Evolutionary conservation across 371 early-diverging fungal genomes (phyloP).

Genomic region (Haplosporangium sp.): DNA sequence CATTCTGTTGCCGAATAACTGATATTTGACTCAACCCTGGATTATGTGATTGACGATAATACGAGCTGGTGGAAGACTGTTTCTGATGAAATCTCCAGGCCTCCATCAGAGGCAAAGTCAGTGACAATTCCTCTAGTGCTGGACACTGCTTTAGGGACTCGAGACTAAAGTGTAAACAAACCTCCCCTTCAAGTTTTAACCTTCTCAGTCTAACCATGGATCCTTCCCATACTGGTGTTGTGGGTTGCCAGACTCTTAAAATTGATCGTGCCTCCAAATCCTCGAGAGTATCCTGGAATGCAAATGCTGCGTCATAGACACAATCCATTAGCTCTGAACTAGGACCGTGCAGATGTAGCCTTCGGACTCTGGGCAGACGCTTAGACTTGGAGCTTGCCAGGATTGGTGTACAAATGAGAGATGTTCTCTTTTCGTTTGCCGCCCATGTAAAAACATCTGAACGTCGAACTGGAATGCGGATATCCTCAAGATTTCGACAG

Average conservation of each 20-base stretch:
- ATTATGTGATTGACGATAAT: neutral
- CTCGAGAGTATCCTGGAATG: slow-evolving; percentile 40
- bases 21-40: slow-evolving; percentile 20
- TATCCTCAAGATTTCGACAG: slow-evolving; percentile 27
- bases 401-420: slow-evolving; percentile 44
- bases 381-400: slow-evolving; percentile 28
- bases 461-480: slow-evolving; percentile 34
- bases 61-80: neutral
- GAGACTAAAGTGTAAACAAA: slow-evolving; percentile 37
- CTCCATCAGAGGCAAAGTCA: slow-evolving; percentile 7
- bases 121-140: slow-evolving; percentile 24
- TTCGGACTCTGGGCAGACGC: slow-evolving; percentile 19
- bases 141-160: slow-evolving; percentile 38
- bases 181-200: slow-evolving; percentile 31
- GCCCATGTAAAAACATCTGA: slow-evolving; percentile 44
- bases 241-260: slow-evolving; percentile 36
- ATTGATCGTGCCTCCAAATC: slow-evolving; percentile 32
- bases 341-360: slow-evolving; percentile 33
- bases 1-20: slow-evolving; percentile 26
- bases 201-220: slow-evolving; percentile 18
- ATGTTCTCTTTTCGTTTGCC: slow-evolving; percentile 16
- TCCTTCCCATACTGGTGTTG: slow-evolving; percentile 27
- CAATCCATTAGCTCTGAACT: slow-evolving; percentile 40
- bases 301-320: slow-evolving; percentile 36
- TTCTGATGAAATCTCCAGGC: neutral